Conservation (phyloP, 1,139 yeast genomes). For the Magnusiomyces fungicola region DNA sequence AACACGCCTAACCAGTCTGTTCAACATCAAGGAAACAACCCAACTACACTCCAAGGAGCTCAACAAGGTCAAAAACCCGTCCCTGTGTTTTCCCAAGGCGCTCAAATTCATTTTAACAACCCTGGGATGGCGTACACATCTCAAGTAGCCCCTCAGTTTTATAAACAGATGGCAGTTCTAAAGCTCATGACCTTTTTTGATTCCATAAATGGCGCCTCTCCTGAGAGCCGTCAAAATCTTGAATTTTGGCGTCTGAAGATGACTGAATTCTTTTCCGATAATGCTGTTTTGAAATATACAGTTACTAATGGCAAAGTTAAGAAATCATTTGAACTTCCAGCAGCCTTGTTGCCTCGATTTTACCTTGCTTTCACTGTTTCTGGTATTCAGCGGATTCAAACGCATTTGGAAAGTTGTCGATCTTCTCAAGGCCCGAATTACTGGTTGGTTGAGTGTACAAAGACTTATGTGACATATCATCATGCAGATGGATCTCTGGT, state of each 20-base stretch:
- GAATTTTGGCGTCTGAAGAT: conserved; percentile 43
- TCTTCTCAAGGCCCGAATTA: conserved; percentile 63
- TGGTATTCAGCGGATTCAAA: conserved; percentile 50
- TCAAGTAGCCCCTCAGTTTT: neutral
- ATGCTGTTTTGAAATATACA: conserved; percentile 40
- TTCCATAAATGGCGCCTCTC: conserved; percentile 32
- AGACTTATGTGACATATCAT: conserved; percentile 46
- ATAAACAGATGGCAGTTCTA: conserved; percentile 8
- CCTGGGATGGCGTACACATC: neutral
- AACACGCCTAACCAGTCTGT: no score
- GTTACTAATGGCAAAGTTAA: conserved; percentile 39
- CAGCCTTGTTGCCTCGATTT: conserved; percentile 60
- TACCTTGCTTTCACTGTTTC: conserved; percentile 47
- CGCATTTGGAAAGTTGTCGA: conserved; percentile 55
- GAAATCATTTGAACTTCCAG: conserved; percentile 56
- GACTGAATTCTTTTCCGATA: conserved; percentile 44
- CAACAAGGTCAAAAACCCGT: conserved; percentile 10
- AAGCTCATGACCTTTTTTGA: conserved; percentile 34
- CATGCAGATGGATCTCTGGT: conserved; percentile 66
- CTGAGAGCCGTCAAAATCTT: conserved; percentile 35
- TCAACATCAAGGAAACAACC: conserved; percentile 4
- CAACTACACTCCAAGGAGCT: conserved; percentile 2
- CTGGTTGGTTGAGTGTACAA: conserved; percentile 53
- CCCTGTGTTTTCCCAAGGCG: conserved; percentile 20
- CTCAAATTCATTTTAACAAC: no score